Percentiles rank a stretch among this genome's conserved stretches.
Evolutionary conservation across 805 yeast genomes (phyloP).

Genomic region (Tetrapisispora iriomotensis): DNA sequence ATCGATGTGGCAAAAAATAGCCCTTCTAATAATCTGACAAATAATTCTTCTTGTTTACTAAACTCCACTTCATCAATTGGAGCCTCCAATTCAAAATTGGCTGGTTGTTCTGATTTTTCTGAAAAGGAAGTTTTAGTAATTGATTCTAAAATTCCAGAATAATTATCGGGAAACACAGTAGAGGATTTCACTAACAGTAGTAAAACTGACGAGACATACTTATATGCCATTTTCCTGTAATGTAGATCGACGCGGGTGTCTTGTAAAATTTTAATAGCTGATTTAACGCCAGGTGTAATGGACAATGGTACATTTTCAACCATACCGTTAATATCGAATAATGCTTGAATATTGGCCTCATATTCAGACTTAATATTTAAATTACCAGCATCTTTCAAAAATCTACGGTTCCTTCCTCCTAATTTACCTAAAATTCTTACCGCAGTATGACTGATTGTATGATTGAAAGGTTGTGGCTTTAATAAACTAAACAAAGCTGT

Average conservation of each 20-base stretch:
- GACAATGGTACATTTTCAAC: slow-evolving; percentile 55
- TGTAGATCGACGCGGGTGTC: slow-evolving; percentile 49
- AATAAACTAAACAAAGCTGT: slow-evolving; percentile 85
- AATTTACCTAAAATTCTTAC: slow-evolving; percentile 86
- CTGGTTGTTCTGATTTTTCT: slow-evolving; percentile 21
- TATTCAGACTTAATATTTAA: slow-evolving; percentile 42
- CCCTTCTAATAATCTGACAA: slow-evolving; percentile 55
- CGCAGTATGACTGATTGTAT: slow-evolving; percentile 91
- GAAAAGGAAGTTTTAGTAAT: slow-evolving; percentile 36
- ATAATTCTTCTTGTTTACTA: slow-evolving; percentile 54
- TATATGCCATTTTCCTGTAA: slow-evolving; percentile 70
- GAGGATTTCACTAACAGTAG: slow-evolving; percentile 49
- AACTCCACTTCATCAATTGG: slow-evolving; percentile 41
- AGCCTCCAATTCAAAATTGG: slow-evolving; percentile 32
- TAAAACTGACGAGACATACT: slow-evolving; percentile 55
- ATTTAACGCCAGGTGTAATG: slow-evolving; percentile 70
- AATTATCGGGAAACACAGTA: slow-evolving; percentile 32
- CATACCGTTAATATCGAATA: slow-evolving; percentile 64
- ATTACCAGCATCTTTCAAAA: slow-evolving; percentile 65
- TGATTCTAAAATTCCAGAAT: slow-evolving; percentile 36
- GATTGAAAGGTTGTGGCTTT: slow-evolving; percentile 87
- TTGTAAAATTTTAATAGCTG: slow-evolving; percentile 68
- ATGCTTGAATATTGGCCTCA: slow-evolving; percentile 63
- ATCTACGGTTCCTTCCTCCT: slow-evolving; percentile 91
- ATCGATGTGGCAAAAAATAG: slow-evolving; percentile 69